Base-by-base conservation (phyloP, 257 asterid species). In the Rubia yunnanensis region DNA sequence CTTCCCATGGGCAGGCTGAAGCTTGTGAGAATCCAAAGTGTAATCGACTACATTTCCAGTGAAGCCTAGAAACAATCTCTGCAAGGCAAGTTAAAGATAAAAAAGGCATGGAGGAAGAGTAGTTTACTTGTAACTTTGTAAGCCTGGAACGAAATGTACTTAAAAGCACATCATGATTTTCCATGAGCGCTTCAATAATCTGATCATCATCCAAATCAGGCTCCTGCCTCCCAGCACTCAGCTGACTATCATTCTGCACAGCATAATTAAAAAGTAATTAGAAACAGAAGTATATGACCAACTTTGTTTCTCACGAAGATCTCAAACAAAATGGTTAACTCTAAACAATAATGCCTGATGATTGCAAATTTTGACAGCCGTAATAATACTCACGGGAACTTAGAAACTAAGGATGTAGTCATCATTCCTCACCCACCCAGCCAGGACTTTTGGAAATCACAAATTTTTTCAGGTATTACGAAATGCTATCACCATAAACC, bases 51-150 rank as follows among this genome's bases (percentile, higher is more conserved):
- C 60, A 15, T 18, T 27, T 15, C 55, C 20, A 38, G 39, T 22
- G 10, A 52, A 62, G 34, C 63, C 60, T 17, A 5, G 3, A 10
- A 38, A n/a, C 55, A 32, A 46, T 46, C 31, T 18, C 44, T 4
- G 18, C 1, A 3, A 39, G 44, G 63, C 65, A 60, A 63, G 63
- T 72, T 49, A 41, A 22, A 62, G 32, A n/a, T 44, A 52, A 32
- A 65, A 9, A n/a, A n/a, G 34, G 11, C 54, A 24, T 15, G 30
- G 9, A 64, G 56, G 23, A 7, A 18, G 36, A 68, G 27, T 69
- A 74, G 58, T 46, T 70, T 76, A 94, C 99, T 87, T 94, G 98
- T 75, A 90, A 77, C 89, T 88, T 94, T 65, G 98, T 90, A 73
- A 94, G 83, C 48, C 99, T 87, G 63, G 97, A 86, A 60, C 88